These are phyloP conservation scores for Heracleum sosnowskyi DNA, from an alignment of 129 eudicot species.

Conservation along the genomic window DNA sequence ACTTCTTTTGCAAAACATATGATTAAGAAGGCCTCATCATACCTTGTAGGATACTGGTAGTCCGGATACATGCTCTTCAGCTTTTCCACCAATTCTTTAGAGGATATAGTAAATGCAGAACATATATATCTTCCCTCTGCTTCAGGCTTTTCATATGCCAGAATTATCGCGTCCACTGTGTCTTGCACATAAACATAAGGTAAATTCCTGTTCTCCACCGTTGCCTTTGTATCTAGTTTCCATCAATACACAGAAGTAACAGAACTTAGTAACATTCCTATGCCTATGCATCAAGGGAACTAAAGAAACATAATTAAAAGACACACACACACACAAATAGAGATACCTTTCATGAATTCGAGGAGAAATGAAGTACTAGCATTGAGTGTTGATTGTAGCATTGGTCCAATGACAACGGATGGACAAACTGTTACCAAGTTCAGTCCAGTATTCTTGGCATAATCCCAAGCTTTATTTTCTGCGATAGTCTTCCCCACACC, in stretches of 20 bases:
- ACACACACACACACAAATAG: not conserved
- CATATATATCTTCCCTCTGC: slow-evolving; percentile 46
- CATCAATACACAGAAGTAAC: not conserved
- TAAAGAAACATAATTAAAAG: not conserved
- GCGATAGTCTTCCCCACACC: slow-evolving; percentile 33
- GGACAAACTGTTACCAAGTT: slow-evolving; percentile 38
- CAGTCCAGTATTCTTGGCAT: slow-evolving; percentile 18
- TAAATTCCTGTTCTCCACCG: slow-evolving; percentile 9
- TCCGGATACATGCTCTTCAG: slow-evolving; percentile 28
- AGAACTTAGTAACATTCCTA: not conserved
- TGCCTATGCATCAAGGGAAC: not conserved
- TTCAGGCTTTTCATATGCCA: slow-evolving; percentile 30
- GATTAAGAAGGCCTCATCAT: not conserved
- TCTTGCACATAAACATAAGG: slow-evolving; percentile 33
- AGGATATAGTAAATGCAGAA: slow-evolving; percentile 12
- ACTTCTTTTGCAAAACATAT: not conserved
- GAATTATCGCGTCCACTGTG: slow-evolving; percentile 25
- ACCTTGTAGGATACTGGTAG: slow-evolving; percentile 38
- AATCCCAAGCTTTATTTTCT: slow-evolving; percentile 31
- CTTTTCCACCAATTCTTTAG: slow-evolving; percentile 26
- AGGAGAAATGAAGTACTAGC: slow-evolving; percentile 34
- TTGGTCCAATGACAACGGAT: slow-evolving; percentile 33
- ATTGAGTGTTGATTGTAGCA: slow-evolving; percentile 39
- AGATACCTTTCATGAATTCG: slow-evolving; percentile 30
- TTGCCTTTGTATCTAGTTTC: not conserved